Percentiles rank a stretch among this genome's conserved stretches.
These are phyloP conservation scores for Lactarius vividus DNA, from an alignment of 768 basidiomycete genomes.

Conservation along the genomic window DNA sequence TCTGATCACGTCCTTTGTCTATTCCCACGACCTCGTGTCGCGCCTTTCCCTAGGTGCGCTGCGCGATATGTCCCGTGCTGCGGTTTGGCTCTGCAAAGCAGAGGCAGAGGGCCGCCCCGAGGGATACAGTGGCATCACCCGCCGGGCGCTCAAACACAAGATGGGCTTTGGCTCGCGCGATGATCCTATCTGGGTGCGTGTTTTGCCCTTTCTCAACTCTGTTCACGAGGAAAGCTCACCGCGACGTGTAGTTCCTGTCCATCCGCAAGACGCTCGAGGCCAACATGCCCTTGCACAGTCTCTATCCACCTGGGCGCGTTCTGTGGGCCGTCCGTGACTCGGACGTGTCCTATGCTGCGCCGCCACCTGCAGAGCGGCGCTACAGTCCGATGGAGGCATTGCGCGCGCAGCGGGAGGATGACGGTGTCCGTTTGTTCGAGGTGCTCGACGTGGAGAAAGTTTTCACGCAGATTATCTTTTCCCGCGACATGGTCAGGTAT, in stretches of 20 bases:
- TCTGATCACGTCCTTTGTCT: constrained; percentile 73
- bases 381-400: constrained; percentile 12
- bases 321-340: constrained; percentile 77
- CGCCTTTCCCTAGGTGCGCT: constrained; percentile 76
- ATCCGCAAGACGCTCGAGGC: constrained; percentile 83
- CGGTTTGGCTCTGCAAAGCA: constrained; percentile 78
- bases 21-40: constrained; percentile 80
- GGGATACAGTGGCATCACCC: constrained; percentile 42
- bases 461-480: constrained; percentile 79
- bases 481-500: constrained; percentile 78
- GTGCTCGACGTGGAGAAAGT: constrained; percentile 74
- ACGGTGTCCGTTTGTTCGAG: constrained; percentile 70
- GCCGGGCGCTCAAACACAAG: constrained; percentile 58
- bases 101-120: constrained; percentile 43
- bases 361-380: constrained; percentile 30
- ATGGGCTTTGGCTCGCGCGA: constrained; percentile 54
- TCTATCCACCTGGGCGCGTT: constrained; percentile 76
- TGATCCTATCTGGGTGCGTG: constrained; percentile 38
- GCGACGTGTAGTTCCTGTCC: constrained; percentile 58
- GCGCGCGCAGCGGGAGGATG: constrained; percentile 34
- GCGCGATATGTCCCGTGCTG: constrained; percentile 69
- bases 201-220: not conserved
- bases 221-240: not conserved
- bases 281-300: constrained; percentile 68
- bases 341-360: constrained; percentile 60